Percentiles rank a stretch among this genome's conserved stretches.
These are phyloP conservation scores for Pichiaceae sp. DNA, from an alignment of 1,139 yeast species.

Conservation along the genomic window DNA sequence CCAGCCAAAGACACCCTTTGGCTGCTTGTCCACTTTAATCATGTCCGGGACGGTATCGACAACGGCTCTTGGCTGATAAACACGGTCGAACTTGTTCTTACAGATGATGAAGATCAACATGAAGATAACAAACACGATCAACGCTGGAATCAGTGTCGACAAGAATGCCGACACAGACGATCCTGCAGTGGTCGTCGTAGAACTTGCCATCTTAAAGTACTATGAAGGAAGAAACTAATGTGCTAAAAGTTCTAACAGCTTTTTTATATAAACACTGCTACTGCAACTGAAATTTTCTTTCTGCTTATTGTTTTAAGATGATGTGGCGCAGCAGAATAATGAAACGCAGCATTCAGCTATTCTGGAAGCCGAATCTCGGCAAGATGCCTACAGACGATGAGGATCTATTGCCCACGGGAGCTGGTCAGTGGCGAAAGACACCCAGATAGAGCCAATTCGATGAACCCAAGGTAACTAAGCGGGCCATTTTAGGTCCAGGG, in stretches of 20 bases:
- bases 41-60: conserved; percentile 52
- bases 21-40: conserved; percentile 53
- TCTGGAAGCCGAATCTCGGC: too few species aligned
- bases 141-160: conserved; percentile 49
- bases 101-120: conserved; percentile 43
- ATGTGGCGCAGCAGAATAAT: background rate
- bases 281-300: background rate
- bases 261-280: background rate
- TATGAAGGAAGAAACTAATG: background rate
- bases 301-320: background rate
- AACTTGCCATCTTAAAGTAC: conserved; percentile 1
- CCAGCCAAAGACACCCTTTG: conserved; percentile 61
- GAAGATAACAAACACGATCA: conserved; percentile 45
- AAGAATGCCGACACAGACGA: conserved; percentile 62
- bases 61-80: conserved; percentile 60
- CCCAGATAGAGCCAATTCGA: too few species aligned
- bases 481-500: too few species aligned
- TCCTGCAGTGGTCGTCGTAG: conserved; percentile 12
- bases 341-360: too few species aligned
- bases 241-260: background rate
- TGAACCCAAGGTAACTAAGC: too few species aligned
- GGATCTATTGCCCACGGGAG: too few species aligned
- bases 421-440: too few species aligned
- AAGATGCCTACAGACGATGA: too few species aligned
- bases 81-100: conserved; percentile 48